phyloP scores from a whole-genome alignment of 2,329 filamentous ascomycete species.

The Elsinoe perseae region DNA sequence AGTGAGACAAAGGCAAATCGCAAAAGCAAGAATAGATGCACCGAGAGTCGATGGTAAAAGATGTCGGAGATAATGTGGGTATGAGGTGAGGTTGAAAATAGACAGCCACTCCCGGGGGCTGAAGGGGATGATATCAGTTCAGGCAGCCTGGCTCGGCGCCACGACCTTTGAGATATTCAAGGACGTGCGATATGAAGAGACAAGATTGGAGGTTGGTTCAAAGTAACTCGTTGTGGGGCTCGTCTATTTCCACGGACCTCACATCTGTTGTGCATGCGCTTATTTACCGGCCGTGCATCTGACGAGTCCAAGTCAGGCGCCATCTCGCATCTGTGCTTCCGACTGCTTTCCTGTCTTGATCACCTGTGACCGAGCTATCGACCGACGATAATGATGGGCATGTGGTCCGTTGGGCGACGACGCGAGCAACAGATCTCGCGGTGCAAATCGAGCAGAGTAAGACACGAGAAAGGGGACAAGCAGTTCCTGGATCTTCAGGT shows the following conservation, averaged over 20 bases:
- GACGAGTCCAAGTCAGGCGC: not conserved
- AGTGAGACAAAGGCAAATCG: not conserved
- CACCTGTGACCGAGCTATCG: not conserved
- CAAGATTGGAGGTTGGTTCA: slow-evolving; percentile 3
- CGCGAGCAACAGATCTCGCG: not conserved
- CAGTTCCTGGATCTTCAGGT: slow-evolving; percentile 6
- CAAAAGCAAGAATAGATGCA: not conserved
- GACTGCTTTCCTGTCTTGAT: slow-evolving; percentile 1
- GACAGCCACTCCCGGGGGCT: not conserved
- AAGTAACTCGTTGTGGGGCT: not conserved
- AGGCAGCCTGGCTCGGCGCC: not conserved
- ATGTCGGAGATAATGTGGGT: not conserved
- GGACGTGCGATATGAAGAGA: not conserved
- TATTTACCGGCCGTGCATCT: slow-evolving; percentile 1
- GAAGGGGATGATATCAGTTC: not conserved
- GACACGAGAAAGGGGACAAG: not conserved
- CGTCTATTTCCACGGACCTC: not conserved
- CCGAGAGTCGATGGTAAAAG: not conserved
- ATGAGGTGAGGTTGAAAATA: slow-evolving; percentile 3
- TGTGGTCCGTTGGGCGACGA: not conserved
- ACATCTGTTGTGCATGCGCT: not conserved
- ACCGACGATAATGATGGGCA: not conserved
- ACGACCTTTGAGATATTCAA: not conserved
- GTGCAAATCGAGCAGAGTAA: not conserved
- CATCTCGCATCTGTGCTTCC: not conserved